phyloP scores from a whole-genome alignment of 2,329 filamentous ascomycete species.

The Cladophialophora bantiana region DNA sequence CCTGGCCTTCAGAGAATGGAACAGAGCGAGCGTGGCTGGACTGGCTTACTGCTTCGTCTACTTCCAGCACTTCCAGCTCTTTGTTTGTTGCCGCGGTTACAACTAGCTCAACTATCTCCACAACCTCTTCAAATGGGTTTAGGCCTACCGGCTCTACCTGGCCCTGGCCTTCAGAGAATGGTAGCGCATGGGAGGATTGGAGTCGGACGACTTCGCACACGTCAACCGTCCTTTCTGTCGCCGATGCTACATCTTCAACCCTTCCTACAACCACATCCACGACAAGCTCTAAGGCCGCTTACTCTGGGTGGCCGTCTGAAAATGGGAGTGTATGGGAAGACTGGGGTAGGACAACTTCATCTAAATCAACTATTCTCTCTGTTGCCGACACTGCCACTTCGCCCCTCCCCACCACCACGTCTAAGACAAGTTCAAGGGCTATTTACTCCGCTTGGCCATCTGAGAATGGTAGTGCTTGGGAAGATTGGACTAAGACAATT shows the following conservation, averaged over 20 bases:
- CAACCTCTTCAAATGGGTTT: neutral
- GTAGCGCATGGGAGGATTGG: neutral
- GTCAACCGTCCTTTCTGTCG: neutral
- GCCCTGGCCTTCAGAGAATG: neutral
- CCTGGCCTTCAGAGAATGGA: constrained; percentile 13
- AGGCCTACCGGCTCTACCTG: neutral
- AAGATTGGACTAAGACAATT: constrained; percentile 9
- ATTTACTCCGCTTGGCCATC: neutral
- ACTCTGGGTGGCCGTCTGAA: neutral
- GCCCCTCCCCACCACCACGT: neutral
- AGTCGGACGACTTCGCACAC: neutral
- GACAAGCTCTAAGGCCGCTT: neutral
- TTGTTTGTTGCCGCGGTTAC: neutral
- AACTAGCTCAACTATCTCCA: neutral
- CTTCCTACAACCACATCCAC: neutral
- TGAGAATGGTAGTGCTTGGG: constrained; percentile 8
- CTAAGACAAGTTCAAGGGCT: neutral
- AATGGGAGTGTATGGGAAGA: neutral
- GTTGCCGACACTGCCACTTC: constrained; percentile 1
- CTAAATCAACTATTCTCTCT: neutral
- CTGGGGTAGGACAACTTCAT: neutral
- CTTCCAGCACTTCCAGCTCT: neutral
- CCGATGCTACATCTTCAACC: neutral
- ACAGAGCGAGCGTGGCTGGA: neutral
- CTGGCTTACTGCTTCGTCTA: neutral